Evolutionary conservation across 257 asterid species (phyloP).

Genomic region (Knoxia roxburghii): DNA sequence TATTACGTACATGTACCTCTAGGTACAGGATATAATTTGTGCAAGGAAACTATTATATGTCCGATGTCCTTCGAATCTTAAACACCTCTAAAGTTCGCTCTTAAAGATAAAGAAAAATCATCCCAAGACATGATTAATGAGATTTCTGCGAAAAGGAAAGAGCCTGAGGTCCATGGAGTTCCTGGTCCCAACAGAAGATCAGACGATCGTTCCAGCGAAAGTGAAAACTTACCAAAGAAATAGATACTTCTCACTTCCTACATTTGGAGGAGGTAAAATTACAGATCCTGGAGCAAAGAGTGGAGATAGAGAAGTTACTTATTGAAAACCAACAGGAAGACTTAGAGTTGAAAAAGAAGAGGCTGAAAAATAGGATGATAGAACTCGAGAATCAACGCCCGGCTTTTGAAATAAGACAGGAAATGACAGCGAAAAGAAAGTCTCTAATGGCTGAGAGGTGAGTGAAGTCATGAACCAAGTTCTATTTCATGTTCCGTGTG

Average conservation of each 20-base stretch:
- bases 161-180: conserved; percentile 18
- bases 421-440: neutral
- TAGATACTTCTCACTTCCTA: conserved; percentile 3
- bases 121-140: conserved; percentile 8
- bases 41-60: too few relatives aligned
- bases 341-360: conserved; percentile 27
- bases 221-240: neutral
- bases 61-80: too few relatives aligned
- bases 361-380: conserved; percentile 33
- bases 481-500: too few relatives aligned
- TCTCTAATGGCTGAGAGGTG: neutral
- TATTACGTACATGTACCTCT: too few relatives aligned
- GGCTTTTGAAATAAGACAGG: conserved; percentile 17
- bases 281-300: conserved; percentile 26
- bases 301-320: conserved; percentile 36
- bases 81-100: conserved; percentile 26
- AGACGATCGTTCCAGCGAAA: neutral
- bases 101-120: conserved; percentile 21
- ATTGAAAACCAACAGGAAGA: conserved; percentile 25
- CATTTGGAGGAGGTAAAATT: conserved; percentile 28
- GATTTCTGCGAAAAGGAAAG: conserved; percentile 27
- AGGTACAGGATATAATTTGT: too few relatives aligned
- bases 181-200: neutral
- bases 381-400: conserved; percentile 39
- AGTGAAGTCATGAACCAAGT: neutral